Conservation (phyloP, 2,329 filamentous ascomycete genomes). For the Arthroderma uncinatum region DNA sequence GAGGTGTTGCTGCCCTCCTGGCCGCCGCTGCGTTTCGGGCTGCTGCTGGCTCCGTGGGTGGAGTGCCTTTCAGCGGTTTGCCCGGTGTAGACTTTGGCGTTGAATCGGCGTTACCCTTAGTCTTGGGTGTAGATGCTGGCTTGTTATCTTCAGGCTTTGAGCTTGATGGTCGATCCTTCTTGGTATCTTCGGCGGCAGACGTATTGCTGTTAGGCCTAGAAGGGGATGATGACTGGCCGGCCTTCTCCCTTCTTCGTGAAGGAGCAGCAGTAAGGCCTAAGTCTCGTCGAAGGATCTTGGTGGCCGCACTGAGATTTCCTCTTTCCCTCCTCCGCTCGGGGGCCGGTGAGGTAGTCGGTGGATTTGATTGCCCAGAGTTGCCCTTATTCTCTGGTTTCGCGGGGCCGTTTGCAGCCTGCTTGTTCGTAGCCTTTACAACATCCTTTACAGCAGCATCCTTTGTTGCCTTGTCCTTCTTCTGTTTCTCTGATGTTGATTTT, state of each 20-base stretch:
- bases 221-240: conserved; percentile 7
- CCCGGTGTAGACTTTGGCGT: conserved; percentile 9
- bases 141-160: conserved; percentile 6
- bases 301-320: conserved; percentile 42
- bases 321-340: conserved; percentile 40
- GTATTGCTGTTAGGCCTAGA: background rate
- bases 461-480: conserved; percentile 43
- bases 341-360: conserved; percentile 14
- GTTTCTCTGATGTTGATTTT: conserved; percentile 25
- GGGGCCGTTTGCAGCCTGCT: conserved; percentile 27
- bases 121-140: background rate
- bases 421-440: conserved; percentile 47
- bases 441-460: conserved; percentile 54
- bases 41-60: conserved; percentile 12
- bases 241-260: conserved; percentile 33
- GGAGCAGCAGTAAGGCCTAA: conserved; percentile 41
- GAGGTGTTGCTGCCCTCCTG: conserved; percentile 14
- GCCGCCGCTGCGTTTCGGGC: conserved; percentile 9
- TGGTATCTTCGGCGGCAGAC: conserved; percentile 13
- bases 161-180: conserved; percentile 4
- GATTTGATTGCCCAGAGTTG: conserved; percentile 9
- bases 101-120: conserved; percentile 6
- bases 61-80: conserved; percentile 6
- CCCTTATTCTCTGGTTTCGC: conserved; percentile 20
- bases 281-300: conserved; percentile 52